Evolutionary conservation across 495 filamentous ascomycete species (phyloP).

Genomic region (Aspergillus biplanus): DNA sequence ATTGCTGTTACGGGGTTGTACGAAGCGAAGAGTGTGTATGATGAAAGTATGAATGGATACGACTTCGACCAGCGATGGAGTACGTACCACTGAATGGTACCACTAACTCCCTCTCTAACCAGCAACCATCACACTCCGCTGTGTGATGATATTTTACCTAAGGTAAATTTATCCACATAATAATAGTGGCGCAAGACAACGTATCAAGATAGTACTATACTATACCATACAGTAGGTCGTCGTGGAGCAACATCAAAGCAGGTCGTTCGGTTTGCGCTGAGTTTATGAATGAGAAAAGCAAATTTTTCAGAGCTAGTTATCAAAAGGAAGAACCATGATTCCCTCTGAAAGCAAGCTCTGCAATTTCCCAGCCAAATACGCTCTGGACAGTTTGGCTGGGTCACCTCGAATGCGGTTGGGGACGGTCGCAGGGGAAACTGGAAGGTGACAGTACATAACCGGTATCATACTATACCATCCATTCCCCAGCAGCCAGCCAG

Average conservation of each 20-base stretch:
- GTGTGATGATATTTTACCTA: constrained; percentile 19
- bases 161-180: constrained; percentile 23
- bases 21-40: constrained; percentile 18
- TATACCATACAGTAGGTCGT: constrained; percentile 13
- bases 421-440: constrained; percentile 14
- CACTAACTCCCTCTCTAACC: constrained; percentile 11
- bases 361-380: constrained; percentile 2
- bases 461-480: constrained; percentile 28
- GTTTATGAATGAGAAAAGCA: background rate
- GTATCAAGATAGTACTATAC: constrained; percentile 19
- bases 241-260: background rate
- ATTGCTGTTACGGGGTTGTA: constrained; percentile 18
- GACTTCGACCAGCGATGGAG: constrained; percentile 7
- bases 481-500: constrained; percentile 25
- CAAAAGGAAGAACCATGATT: background rate
- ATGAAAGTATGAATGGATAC: constrained; percentile 21
- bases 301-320: background rate
- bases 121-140: background rate
- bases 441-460: constrained; percentile 23
- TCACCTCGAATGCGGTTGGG: constrained; percentile 11
- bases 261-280: background rate
- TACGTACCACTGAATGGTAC: constrained; percentile 21
- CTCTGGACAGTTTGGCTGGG: constrained; percentile 7
- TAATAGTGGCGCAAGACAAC: constrained; percentile 14
- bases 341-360: background rate